phyloP scores from a whole-genome alignment of 2,329 filamentous ascomycete species.

The Pestalotiopsis sp. region DNA sequence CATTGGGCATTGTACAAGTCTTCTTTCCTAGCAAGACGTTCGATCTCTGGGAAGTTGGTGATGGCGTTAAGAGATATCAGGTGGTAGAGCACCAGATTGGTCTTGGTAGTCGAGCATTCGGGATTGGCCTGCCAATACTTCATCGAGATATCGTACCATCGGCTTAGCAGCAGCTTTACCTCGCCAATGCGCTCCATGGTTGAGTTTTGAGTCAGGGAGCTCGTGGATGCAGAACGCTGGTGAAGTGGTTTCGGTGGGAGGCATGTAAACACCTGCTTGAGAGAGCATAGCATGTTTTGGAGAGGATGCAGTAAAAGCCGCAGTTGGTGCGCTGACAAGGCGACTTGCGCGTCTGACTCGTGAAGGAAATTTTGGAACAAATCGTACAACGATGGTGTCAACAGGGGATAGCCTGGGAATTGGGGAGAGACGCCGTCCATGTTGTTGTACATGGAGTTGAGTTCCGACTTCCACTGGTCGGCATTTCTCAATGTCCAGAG shows the following conservation, averaged over 20 bases:
- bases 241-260: constrained; percentile 39
- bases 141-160: constrained; percentile 69
- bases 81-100: constrained; percentile 71
- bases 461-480: constrained; percentile 60
- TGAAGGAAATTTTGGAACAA: constrained; percentile 71
- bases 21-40: constrained; percentile 66
- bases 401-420: constrained; percentile 50
- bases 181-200: constrained; percentile 65
- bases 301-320: constrained; percentile 71
- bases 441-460: constrained; percentile 62
- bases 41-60: constrained; percentile 69
- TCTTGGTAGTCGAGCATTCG: constrained; percentile 61
- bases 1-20: constrained; percentile 58
- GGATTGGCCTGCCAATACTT: constrained; percentile 57
- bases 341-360: constrained; percentile 51
- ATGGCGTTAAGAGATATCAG: constrained; percentile 71
- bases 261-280: constrained; percentile 67
- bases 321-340: constrained; percentile 57
- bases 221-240: constrained; percentile 49
- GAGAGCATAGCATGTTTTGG: constrained; percentile 66
- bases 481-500: constrained; percentile 65
- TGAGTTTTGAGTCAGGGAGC: constrained; percentile 60
- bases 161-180: constrained; percentile 64
- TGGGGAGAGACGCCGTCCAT: constrained; percentile 52
- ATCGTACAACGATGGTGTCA: constrained; percentile 62